Evolutionary conservation across 192 early-diverging fungal genomes (phyloP).

Genomic region (Geosiphon pyriformis): DNA sequence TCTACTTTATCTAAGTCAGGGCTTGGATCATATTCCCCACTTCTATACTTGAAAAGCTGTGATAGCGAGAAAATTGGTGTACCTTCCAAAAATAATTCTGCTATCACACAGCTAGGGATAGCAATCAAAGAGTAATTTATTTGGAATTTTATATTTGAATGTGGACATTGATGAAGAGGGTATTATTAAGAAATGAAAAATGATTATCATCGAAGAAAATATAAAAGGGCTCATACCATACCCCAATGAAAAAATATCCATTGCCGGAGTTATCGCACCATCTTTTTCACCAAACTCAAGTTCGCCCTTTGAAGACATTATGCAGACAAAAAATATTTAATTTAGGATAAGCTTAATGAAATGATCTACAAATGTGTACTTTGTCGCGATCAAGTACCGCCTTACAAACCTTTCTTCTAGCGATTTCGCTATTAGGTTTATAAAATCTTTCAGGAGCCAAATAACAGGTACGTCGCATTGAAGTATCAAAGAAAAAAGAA

Average conservation of each 20-base stretch:
- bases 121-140: too few species aligned
- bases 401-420: slow-evolving; percentile 39
- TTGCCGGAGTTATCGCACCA: slow-evolving; percentile 61
- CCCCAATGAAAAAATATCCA: slow-evolving; percentile 96
- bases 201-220: background rate
- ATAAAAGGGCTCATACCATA: slow-evolving; percentile 27
- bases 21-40: slow-evolving; percentile 67
- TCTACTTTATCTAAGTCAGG: slow-evolving; percentile 76
- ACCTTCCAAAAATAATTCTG: slow-evolving; percentile 92
- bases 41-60: slow-evolving; percentile 85
- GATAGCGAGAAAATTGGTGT: slow-evolving; percentile 87
- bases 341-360: too few species aligned
- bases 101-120: slow-evolving; percentile 80
- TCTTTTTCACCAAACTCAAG: slow-evolving; percentile 29
- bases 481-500: slow-evolving; percentile 94
- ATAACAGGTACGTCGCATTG: slow-evolving; percentile 84
- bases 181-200: too few species aligned
- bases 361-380: too few species aligned
- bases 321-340: background rate
- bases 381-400: too few species aligned
- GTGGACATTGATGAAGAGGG: too few species aligned
- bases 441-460: slow-evolving; percentile 95
- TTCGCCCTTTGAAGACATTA: slow-evolving; percentile 26
- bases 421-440: slow-evolving; percentile 61
- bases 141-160: too few species aligned